Percentiles rank a stretch among this genome's conserved stretches.
phyloP scores from a whole-genome alignment of 768 basidiomycete species.

The Mycena kentingensis region DNA sequence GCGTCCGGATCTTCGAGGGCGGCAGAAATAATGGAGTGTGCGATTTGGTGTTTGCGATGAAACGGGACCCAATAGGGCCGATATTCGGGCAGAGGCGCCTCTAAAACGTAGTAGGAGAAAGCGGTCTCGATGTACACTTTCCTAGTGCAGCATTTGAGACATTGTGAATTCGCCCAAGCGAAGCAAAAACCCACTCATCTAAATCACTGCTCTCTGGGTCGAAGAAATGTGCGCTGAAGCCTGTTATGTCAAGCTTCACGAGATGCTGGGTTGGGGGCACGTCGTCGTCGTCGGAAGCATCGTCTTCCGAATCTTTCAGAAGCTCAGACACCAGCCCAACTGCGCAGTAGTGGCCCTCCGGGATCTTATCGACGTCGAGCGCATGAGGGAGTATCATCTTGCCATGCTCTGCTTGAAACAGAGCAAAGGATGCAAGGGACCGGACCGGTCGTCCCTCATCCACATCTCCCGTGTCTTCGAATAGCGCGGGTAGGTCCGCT shows the following conservation, averaged over 20 bases:
- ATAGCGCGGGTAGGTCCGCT: conserved; percentile 29
- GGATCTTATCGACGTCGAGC: not conserved
- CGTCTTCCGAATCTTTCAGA: conserved; percentile 33
- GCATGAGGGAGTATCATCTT: not conserved
- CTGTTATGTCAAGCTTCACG: conserved; percentile 44
- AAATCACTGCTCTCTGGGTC: conserved; percentile 32
- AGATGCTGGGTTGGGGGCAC: conserved; percentile 28
- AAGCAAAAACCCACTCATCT: conserved; percentile 44
- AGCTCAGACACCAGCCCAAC: conserved; percentile 7
- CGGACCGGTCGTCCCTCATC: conserved; percentile 57
- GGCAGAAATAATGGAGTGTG: conserved; percentile 48
- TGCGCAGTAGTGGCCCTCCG: not conserved
- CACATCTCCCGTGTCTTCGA: conserved; percentile 24
- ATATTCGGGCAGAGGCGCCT: conserved; percentile 49
- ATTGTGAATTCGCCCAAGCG: not conserved
- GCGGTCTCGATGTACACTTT: conserved; percentile 65
- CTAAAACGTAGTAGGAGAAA: conserved; percentile 72
- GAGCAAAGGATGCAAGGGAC: conserved; percentile 51
- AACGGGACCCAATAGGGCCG: conserved; percentile 45
- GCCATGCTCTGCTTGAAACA: conserved; percentile 43
- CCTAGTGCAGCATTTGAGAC: conserved; percentile 38
- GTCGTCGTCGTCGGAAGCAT: conserved; percentile 31
- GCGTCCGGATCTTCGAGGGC: conserved; percentile 37
- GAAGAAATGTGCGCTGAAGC: conserved; percentile 50
- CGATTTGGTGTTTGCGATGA: conserved; percentile 51